Percentiles rank a stretch among this genome's conserved stretches.
phyloP scores from a whole-genome alignment of 345 rosid species.

The Moricandia arvensis region DNA sequence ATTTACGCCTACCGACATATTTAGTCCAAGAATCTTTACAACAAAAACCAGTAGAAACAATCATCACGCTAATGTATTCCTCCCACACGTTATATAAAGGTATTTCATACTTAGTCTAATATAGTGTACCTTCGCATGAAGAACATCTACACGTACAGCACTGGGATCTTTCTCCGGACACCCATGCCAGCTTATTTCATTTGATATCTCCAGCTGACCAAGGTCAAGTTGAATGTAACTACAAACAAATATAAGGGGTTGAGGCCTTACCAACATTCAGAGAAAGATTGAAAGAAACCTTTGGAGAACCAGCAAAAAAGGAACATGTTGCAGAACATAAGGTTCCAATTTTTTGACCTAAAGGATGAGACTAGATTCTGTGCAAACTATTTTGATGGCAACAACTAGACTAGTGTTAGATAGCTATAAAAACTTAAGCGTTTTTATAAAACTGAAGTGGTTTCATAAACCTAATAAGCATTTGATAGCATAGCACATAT shows the following conservation, averaged over 20 bases:
- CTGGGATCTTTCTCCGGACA: constrained; percentile 78
- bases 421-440: neutral
- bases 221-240: constrained; percentile 95
- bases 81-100: constrained; percentile 7
- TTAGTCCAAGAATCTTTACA: constrained; percentile 83
- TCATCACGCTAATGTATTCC: constrained; percentile 9
- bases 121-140: constrained; percentile 80
- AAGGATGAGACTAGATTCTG: constrained; percentile 1
- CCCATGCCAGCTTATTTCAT: constrained; percentile 96
- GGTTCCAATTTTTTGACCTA: neutral
- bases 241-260: constrained; percentile 37
- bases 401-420: constrained; percentile 3
- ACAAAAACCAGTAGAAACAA: constrained; percentile 23
- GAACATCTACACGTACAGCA: constrained; percentile 91
- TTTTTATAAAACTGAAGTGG: neutral
- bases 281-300: neutral
- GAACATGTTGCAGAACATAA: constrained; percentile 12
- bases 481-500: constrained; percentile 8
- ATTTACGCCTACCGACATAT: constrained; percentile 89
- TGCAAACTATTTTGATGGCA: constrained; percentile 9
- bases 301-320: constrained; percentile 9
- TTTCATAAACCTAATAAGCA: constrained; percentile 9
- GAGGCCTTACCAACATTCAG: constrained; percentile 14
- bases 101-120: constrained; percentile 14
- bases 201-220: constrained; percentile 81